These are phyloP conservation scores for Sanghuangporus weigelae DNA, from an alignment of 1,284 basidiomycete genomes.

Conservation along the genomic window DNA sequence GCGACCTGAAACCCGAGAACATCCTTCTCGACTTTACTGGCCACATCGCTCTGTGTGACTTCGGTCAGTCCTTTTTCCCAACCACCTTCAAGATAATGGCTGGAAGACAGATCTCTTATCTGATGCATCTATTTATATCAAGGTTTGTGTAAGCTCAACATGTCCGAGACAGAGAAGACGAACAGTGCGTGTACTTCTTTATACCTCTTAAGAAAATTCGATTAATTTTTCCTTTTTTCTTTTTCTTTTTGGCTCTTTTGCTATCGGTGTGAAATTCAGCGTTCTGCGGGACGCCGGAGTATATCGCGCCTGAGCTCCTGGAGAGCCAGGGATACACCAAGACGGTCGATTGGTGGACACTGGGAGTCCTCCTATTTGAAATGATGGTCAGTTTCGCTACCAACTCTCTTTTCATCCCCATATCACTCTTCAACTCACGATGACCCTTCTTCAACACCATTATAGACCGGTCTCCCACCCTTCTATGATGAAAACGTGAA, in stretches of 20 bases:
- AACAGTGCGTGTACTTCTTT: constrained; percentile 63
- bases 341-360: constrained; percentile 99
- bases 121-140: constrained; percentile 1
- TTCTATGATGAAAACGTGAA: constrained; percentile 99
- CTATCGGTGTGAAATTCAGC: constrained; percentile 42
- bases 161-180: constrained; percentile 96
- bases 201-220: neutral
- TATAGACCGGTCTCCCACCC: constrained; percentile 88
- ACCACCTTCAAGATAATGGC: neutral
- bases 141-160: constrained; percentile 98
- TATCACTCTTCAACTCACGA: neutral
- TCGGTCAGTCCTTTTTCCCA: constrained; percentile 44
- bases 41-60: constrained; percentile 97
- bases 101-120: neutral
- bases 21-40: constrained; percentile 97
- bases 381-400: constrained; percentile 75
- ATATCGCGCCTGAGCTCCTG: constrained; percentile 92
- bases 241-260: neutral
- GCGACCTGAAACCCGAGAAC: constrained; percentile 96
- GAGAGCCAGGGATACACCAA: constrained; percentile 98
- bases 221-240: constrained; percentile 5
- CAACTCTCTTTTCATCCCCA: neutral
- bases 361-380: constrained; percentile 96
- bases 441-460: neutral
- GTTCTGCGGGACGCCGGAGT: constrained; percentile 99